Conservation (phyloP, 1,284 basidiomycete genomes). For the Trichosporon coremiiforme region DNA sequence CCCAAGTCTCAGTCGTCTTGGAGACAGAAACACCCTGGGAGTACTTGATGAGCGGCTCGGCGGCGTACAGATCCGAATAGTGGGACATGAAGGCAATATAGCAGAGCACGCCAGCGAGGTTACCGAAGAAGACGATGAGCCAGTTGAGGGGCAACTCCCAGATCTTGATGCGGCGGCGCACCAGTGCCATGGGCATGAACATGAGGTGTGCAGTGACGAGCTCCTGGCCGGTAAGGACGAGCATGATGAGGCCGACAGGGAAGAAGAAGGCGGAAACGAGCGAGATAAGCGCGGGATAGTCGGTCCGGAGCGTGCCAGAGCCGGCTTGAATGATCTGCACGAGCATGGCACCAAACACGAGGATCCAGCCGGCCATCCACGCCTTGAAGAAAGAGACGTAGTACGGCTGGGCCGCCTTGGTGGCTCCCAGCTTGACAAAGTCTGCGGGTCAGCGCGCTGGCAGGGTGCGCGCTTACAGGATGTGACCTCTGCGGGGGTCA, state of each 20-base stretch:
- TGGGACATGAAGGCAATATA: slow-evolving; percentile 45
- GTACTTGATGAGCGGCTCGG: slow-evolving; percentile 29
- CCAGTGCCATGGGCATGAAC: slow-evolving; percentile 34
- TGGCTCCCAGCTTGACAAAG: slow-evolving; percentile 25
- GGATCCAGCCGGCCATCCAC: slow-evolving; percentile 40
- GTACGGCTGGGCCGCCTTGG: slow-evolving; percentile 35
- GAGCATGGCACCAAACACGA: slow-evolving; percentile 39
- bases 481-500: too few species aligned
- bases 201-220: slow-evolving; percentile 34
- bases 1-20: slow-evolving; percentile 38
- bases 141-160: slow-evolving; percentile 37
- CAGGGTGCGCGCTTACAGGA: too few species aligned
- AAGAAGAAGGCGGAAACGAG: slow-evolving; percentile 38
- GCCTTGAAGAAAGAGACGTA: slow-evolving; percentile 38
- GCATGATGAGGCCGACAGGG: slow-evolving; percentile 41
- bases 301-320: slow-evolving; percentile 30
- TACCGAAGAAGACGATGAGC: slow-evolving; percentile 53
- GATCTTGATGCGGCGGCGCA: too few species aligned
- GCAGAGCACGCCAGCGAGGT: slow-evolving; percentile 49
- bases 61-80: slow-evolving; percentile 35
- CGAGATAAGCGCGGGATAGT: slow-evolving; percentile 33
- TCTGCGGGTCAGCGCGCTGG: too few species aligned
- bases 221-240: slow-evolving; percentile 38
- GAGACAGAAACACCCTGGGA: slow-evolving; percentile 31
- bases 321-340: slow-evolving; percentile 36